Evolutionary conservation across 495 filamentous ascomycete species (phyloP).

Genomic region (Neurospora terricola): DNA sequence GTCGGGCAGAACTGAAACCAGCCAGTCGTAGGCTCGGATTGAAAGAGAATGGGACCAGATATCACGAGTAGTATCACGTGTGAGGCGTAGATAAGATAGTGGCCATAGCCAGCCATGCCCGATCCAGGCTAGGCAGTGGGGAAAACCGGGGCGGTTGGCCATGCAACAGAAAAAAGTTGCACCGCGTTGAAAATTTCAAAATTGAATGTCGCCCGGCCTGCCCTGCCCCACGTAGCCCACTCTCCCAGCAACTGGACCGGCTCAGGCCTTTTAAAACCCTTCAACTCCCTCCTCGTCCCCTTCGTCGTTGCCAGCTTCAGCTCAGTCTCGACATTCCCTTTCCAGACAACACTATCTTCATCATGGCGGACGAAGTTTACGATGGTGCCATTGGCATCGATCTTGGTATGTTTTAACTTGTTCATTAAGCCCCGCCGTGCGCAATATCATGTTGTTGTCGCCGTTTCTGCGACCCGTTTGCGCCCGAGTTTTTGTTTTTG

Average conservation of each 20-base stretch:
- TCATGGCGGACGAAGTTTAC: slow-evolving; percentile 89
- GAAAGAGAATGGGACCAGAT: neutral
- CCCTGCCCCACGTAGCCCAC: slow-evolving; percentile 24
- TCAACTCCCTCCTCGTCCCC: slow-evolving; percentile 8
- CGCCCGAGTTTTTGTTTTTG: neutral
- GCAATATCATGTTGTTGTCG: neutral
- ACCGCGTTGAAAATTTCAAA: slow-evolving; percentile 24
- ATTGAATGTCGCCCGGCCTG: slow-evolving; percentile 14
- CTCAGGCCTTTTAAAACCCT: neutral
- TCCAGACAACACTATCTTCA: slow-evolving; percentile 12
- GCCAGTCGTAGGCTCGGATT: neutral
- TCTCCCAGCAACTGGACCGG: neutral
- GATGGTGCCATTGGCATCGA: slow-evolving; percentile 99
- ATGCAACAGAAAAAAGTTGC: slow-evolving; percentile 17
- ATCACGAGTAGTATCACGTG: neutral
- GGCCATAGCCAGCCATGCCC: neutral
- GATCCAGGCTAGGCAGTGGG: neutral
- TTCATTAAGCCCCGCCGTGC: neutral
- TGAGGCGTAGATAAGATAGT: neutral
- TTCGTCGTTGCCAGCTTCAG: slow-evolving; percentile 18
- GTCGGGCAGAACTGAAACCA: neutral
- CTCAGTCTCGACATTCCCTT: slow-evolving; percentile 10
- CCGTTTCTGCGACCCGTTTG: neutral
- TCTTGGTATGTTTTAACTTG: slow-evolving; percentile 58
- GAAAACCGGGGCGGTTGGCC: slow-evolving; percentile 1